These are phyloP conservation scores for Saposhnikovia divaricata DNA, from an alignment of 129 eudicot species.

Conservation along the genomic window DNA sequence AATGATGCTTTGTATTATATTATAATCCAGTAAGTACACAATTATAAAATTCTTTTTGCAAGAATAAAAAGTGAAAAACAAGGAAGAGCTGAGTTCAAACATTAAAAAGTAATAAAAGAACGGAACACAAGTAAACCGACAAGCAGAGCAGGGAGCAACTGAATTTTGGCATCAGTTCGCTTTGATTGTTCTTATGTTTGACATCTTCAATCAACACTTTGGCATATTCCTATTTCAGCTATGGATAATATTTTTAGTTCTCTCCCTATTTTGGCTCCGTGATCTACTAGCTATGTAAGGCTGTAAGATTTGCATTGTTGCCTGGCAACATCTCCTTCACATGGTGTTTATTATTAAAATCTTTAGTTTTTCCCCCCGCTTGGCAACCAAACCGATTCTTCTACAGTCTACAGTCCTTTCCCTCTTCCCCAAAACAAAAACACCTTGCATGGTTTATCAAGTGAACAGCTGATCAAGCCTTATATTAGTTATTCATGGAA, in stretches of 20 bases:
- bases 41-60: background rate
- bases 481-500: background rate
- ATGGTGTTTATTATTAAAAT: background rate
- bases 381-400: background rate
- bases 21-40: background rate
- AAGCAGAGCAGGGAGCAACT: background rate
- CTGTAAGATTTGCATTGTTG: background rate
- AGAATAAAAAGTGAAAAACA: background rate
- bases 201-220: background rate
- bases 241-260: background rate
- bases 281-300: background rate
- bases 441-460: background rate
- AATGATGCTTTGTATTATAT: background rate
- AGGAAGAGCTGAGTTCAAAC: background rate
- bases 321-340: constrained; percentile 1
- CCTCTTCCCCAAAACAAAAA: background rate
- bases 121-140: background rate
- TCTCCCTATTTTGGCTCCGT: background rate
- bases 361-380: background rate
- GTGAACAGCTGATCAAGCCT: background rate
- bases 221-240: background rate
- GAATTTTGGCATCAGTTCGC: background rate
- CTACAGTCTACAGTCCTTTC: background rate
- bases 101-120: background rate
- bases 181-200: background rate